Evolutionary conservation across 345 rosid genomes (phyloP).

Genomic region (Turritis glabra): DNA sequence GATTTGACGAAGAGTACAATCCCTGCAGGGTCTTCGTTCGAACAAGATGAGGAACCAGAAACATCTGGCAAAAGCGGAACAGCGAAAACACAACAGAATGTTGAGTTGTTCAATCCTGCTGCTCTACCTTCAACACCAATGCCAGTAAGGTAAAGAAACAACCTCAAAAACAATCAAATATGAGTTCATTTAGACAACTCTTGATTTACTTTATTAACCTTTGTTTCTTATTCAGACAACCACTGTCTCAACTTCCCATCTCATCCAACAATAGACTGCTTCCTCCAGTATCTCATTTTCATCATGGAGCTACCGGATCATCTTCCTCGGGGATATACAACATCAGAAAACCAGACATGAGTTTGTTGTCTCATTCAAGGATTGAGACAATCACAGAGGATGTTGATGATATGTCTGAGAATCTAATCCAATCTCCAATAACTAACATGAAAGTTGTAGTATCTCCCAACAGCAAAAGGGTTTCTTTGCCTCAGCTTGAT

Average conservation of each 20-base stretch:
- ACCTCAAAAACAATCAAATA: neutral
- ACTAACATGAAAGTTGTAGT: constrained; percentile 36
- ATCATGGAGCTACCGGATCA: constrained; percentile 20
- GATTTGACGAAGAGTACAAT: neutral
- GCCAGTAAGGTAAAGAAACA: constrained; percentile 42
- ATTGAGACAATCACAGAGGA: constrained; percentile 51
- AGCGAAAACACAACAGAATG: constrained; percentile 37
- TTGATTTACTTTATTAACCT: neutral
- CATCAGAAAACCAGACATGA: constrained; percentile 26
- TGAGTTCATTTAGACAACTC: neutral
- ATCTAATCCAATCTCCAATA: constrained; percentile 42
- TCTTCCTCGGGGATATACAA: constrained; percentile 1
- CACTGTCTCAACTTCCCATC: constrained; percentile 60
- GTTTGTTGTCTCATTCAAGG: constrained; percentile 17
- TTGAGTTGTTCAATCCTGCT: constrained; percentile 47
- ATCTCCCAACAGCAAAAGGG: constrained; percentile 91
- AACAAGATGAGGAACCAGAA: constrained; percentile 59
- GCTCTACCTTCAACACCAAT: constrained; percentile 65
- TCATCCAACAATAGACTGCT: constrained; percentile 48
- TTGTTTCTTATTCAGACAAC: constrained; percentile 44
- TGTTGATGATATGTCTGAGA: constrained; percentile 44
- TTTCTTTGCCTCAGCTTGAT: constrained; percentile 62
- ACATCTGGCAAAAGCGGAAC: constrained; percentile 30
- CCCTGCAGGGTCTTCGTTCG: constrained; percentile 54
- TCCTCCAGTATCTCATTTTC: constrained; percentile 15